These are phyloP conservation scores for Mucor piriformis DNA, from an alignment of 371 early-diverging fungal genomes.

Conservation along the genomic window DNA sequence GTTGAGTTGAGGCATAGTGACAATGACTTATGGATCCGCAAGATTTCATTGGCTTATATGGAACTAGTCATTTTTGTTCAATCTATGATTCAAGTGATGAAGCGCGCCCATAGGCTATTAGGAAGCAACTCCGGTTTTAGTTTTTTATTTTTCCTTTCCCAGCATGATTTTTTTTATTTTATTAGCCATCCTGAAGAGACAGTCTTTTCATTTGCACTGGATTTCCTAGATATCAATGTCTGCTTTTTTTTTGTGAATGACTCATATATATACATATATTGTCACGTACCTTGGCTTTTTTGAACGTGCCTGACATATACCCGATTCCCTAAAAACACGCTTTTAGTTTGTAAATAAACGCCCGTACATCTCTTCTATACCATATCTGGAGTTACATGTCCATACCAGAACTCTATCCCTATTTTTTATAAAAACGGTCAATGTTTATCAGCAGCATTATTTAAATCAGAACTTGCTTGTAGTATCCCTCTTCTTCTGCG, in stretches of 20 bases:
- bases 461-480: not conserved
- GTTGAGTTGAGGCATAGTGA: no score
- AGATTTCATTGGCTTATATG: constrained; percentile 14
- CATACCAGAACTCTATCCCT: constrained; percentile 60
- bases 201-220: constrained; percentile 1
- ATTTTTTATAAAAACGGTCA: not conserved
- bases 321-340: constrained; percentile 44
- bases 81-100: not conserved
- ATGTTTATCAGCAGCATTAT: constrained; percentile 10
- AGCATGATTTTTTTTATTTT: not conserved
- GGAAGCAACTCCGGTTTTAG: no score
- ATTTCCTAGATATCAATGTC: constrained; percentile 43
- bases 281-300: constrained; percentile 37
- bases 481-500: constrained; percentile 11
- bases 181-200: constrained; percentile 28
- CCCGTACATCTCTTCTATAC: constrained; percentile 25
- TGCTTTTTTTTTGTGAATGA: constrained; percentile 8
- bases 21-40: constrained; percentile 19
- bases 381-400: constrained; percentile 63
- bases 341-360: not conserved
- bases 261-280: not conserved
- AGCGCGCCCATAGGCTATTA: not conserved
- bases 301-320: constrained; percentile 43
- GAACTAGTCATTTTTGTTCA: constrained; percentile 13
- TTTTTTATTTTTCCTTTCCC: no score